Evolutionary conservation across 2,329 filamentous ascomycete genomes (phyloP).

Genomic region (Colletotrichum cereale): DNA sequence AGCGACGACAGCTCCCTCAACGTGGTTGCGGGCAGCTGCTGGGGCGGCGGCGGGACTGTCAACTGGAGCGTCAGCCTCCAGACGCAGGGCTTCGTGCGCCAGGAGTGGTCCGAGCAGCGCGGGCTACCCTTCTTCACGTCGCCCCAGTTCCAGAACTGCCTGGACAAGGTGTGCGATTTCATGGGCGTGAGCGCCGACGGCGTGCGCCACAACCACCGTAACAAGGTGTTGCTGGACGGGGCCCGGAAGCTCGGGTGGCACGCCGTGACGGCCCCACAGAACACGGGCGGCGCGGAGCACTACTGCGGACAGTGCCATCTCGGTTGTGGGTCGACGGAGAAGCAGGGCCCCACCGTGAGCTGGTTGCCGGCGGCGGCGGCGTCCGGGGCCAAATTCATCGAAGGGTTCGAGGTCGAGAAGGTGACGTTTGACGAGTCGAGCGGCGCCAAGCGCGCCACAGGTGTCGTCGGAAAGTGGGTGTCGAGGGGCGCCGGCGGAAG

Average conservation of each 20-base stretch:
- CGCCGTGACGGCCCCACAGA: constrained; percentile 80
- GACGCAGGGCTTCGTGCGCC: constrained; percentile 80
- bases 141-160: constrained; percentile 78
- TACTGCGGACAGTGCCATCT: constrained; percentile 76
- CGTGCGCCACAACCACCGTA: constrained; percentile 80
- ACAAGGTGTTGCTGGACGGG: constrained; percentile 80
- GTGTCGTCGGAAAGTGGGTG: constrained; percentile 81
- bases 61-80: constrained; percentile 81
- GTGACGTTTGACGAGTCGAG: constrained; percentile 74
- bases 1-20: constrained; percentile 69
- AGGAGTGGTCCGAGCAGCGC: constrained; percentile 79
- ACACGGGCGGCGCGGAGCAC: constrained; percentile 80
- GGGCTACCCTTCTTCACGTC: constrained; percentile 82
- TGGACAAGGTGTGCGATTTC: constrained; percentile 82
- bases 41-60: constrained; percentile 88
- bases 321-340: constrained; percentile 75
- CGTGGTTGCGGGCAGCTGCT: constrained; percentile 77
- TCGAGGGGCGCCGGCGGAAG: constrained; percentile 75
- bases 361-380: constrained; percentile 85
- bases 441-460: constrained; percentile 69
- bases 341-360: constrained; percentile 81
- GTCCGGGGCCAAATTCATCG: constrained; percentile 84
- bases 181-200: constrained; percentile 80
- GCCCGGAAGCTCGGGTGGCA: constrained; percentile 79
- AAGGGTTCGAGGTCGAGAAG: constrained; percentile 81